Evolutionary conservation across 2,329 filamentous ascomycete species (phyloP), one percentile per base, ranked within the genome.

Genomic region (Ramichloridium luteum): DNA sequence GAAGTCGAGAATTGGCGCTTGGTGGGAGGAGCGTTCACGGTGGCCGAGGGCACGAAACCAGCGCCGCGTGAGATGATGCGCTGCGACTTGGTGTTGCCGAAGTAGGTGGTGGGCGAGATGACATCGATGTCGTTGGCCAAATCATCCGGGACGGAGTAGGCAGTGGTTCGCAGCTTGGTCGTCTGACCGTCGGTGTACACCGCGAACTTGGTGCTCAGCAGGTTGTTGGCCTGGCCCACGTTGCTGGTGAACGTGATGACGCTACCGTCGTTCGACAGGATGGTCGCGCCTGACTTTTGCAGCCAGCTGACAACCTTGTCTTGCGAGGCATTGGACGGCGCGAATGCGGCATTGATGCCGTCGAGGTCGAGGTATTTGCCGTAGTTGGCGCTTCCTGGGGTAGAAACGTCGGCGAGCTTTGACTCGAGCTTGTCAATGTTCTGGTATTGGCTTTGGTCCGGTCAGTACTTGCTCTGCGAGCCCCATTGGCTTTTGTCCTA

Each of bases 291-390:
- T 3, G 53, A 47, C 11, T 43, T 41, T 37, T 59, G 48, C n/a
- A 70, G 51, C 66, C 66, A 70, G 3, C 41, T 15, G 13, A 38
- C 41, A 6, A 56, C 46, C 13, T 36, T 33, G 12, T 23, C 27
- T n/a, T 26, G 28, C 8, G 57, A 54, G 5, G 58, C 54, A 3
- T 55, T 46, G 5, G 52, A 47, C 1, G 62, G 58, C 5, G 53
- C 56, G 25, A 67, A 56, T 39, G 64, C 53, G 3, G 53, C 41
- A 27, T 64, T 58, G 34, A 66, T 54, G 22, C 64, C 59, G 9
- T 56, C 50, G 25, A 56, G 50, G 13, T 54, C 57, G 39, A 67
- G 57, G 46, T 69, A 67, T 34, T 65, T 48, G 15, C 68, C 68
- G 40, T 71, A 70, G 11, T 54, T 50, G 3, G 56, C 39, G 37